phyloP scores from a whole-genome alignment of 2,329 filamentous ascomycete genomes.

The Penicillium griseofulvum region DNA sequence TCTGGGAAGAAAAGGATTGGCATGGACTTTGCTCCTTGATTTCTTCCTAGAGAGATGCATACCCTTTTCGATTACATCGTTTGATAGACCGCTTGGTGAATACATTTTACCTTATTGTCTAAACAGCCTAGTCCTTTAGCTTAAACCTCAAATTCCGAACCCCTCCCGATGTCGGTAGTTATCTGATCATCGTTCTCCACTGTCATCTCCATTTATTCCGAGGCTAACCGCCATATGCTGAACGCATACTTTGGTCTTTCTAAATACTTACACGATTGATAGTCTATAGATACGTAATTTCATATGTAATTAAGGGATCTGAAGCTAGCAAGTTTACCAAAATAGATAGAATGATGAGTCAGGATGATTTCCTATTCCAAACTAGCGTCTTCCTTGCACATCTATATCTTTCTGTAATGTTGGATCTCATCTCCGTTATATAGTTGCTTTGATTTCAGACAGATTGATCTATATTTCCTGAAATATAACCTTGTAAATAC shows the following conservation, averaged over 20 bases:
- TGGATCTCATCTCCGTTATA: too few relatives aligned
- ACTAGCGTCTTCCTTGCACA: not conserved
- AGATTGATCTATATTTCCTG: too few relatives aligned
- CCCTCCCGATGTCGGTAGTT: not conserved
- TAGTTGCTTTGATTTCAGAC: too few relatives aligned
- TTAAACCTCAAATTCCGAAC: not conserved
- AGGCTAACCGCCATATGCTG: not conserved
- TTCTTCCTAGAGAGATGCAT: constrained; percentile 2
- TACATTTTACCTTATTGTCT: not conserved
- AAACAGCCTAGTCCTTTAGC: not conserved
- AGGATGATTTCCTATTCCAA: not conserved
- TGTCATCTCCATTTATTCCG: not conserved
- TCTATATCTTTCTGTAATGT: not conserved
- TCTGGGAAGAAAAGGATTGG: not conserved
- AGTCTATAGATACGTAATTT: not conserved
- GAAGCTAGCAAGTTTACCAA: not conserved
- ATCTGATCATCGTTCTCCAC: not conserved
- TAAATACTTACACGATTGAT: not conserved
- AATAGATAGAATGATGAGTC: not conserved
- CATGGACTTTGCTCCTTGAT: not conserved
- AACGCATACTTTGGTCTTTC: not conserved
- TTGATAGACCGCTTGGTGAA: constrained; percentile 2
- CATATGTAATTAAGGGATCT: not conserved
- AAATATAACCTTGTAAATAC: too few relatives aligned
- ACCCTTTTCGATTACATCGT: not conserved